Evolutionary conservation across 305 asterid species (phyloP).

Genomic region (Fraxinus floribunda): DNA sequence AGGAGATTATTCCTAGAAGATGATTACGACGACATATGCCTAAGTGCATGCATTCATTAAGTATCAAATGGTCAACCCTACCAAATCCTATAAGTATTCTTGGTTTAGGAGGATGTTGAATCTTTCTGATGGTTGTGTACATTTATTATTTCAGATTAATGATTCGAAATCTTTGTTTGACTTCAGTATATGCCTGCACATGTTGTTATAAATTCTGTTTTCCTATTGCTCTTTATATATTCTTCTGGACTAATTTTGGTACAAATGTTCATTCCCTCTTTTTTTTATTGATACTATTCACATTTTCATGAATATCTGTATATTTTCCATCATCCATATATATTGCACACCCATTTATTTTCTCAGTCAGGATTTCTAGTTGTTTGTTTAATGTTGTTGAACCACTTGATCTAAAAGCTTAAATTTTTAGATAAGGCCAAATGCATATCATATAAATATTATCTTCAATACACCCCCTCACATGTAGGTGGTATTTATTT

Average conservation of each 20-base stretch:
- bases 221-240: background rate
- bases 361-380: slow-evolving; percentile 1
- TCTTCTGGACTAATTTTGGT: background rate
- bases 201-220: background rate
- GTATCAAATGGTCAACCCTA: background rate
- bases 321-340: slow-evolving; percentile 11
- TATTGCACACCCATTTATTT: slow-evolving; percentile 6
- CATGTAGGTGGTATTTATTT: background rate
- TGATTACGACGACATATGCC: background rate
- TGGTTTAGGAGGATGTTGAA: background rate
- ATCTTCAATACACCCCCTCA: background rate
- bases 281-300: background rate
- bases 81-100: background rate
- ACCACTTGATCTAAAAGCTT: background rate
- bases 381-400: background rate
- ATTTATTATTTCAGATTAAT: background rate
- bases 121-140: background rate
- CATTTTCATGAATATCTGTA: background rate
- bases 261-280: background rate
- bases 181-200: background rate
- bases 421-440: background rate
- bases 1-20: slow-evolving; percentile 1
- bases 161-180: background rate
- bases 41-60: background rate
- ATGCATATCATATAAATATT: background rate